Evolutionary conservation across 257 asterid species (phyloP).

Genomic region (Jasminum sambac): DNA sequence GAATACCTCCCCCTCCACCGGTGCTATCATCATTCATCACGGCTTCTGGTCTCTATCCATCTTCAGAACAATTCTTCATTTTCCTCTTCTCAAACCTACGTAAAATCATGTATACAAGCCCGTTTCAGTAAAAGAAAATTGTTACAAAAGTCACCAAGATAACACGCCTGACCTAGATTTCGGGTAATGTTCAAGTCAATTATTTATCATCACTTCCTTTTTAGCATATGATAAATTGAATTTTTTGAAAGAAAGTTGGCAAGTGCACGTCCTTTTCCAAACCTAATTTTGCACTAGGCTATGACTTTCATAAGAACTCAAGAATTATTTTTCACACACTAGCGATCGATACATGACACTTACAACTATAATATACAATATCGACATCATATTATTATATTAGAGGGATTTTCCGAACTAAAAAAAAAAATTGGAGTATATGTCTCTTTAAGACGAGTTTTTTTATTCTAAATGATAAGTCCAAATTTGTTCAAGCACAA

Average conservation of each 20-base stretch:
- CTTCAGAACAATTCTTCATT: background rate
- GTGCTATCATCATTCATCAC: no score
- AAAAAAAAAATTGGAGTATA: no score
- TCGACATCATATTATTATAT: background rate
- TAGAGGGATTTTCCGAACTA: no score
- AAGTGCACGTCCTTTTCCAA: background rate
- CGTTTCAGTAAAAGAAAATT: background rate
- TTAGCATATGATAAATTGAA: background rate
- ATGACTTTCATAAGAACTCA: background rate
- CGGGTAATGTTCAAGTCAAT: no score
- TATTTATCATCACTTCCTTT: background rate
- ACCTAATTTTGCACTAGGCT: background rate
- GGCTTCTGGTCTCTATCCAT: background rate
- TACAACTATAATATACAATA: background rate
- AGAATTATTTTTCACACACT: background rate
- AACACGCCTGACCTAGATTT: no score
- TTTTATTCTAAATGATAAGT: no score
- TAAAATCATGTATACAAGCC: background rate
- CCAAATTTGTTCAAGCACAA: no score
- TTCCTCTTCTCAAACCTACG: no score
- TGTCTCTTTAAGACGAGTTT: no score
- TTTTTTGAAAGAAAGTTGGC: background rate
- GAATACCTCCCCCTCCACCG: no score
- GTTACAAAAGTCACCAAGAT: background rate
- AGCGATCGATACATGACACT: background rate